phyloP scores from a whole-genome alignment of 2,329 filamentous ascomycete species.

The Cordyceps tenuipes region DNA sequence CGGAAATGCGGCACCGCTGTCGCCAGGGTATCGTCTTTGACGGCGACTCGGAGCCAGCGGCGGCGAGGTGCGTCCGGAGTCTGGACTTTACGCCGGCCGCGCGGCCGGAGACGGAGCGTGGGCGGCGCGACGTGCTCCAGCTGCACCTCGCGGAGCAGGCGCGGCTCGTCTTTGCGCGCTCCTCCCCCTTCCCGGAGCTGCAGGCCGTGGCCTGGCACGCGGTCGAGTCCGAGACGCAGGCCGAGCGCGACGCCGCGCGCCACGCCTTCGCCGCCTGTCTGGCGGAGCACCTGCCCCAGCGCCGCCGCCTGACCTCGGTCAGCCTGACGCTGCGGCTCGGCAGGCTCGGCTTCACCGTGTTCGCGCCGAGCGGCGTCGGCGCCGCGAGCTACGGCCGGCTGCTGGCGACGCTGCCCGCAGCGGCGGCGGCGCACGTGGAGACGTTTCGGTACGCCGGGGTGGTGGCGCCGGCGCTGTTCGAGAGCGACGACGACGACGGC shows the following conservation, averaged over 20 bases:
- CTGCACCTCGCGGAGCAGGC: slow-evolving; percentile 1
- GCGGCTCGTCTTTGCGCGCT: not conserved
- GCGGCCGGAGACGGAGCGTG: not conserved
- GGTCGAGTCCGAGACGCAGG: not conserved
- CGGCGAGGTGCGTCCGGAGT: not conserved
- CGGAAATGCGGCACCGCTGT: not conserved
- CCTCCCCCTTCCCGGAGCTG: not conserved
- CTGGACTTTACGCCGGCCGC: not conserved
- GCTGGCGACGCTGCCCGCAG: not conserved
- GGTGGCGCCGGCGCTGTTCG: not conserved
- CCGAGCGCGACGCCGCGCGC: not conserved
- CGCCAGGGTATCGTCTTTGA: not conserved
- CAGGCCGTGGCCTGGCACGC: not conserved
- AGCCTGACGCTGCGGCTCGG: not conserved
- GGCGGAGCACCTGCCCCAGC: not conserved
- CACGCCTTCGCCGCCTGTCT: not conserved
- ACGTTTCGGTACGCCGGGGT: not conserved
- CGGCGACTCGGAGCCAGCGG: not conserved
- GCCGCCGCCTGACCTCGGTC: not conserved
- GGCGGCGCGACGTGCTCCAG: not conserved
- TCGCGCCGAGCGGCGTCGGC: not conserved
- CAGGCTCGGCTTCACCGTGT: not conserved
- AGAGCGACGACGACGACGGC: not conserved
- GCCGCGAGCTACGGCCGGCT: not conserved
- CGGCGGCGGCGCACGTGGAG: not conserved